Evolutionary conservation across 1,139 yeast genomes (phyloP).

Genomic region (Hemisphaericaspora subhashii): DNA sequence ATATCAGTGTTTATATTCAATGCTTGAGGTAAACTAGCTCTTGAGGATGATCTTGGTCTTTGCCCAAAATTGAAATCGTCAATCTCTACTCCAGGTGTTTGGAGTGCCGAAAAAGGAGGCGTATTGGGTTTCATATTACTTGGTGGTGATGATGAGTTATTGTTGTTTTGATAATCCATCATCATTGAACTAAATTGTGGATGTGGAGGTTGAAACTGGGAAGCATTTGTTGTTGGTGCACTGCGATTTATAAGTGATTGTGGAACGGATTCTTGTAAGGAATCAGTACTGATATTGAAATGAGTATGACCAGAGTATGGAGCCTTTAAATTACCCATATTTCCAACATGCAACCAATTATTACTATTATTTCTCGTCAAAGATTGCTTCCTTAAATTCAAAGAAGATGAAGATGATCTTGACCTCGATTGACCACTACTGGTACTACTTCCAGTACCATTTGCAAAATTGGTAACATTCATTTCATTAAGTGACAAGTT

Average conservation of each 20-base stretch:
- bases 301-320: conserved; percentile 19
- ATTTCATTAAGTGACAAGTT: conserved; percentile 44
- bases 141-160: conserved; percentile 32
- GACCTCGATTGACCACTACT: conserved; percentile 9
- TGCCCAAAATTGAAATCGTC: conserved; percentile 11
- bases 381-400: conserved; percentile 45
- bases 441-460: conserved; percentile 3
- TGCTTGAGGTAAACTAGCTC: conserved; percentile 32
- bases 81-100: conserved; percentile 11
- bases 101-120: conserved; percentile 19
- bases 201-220: conserved; percentile 4
- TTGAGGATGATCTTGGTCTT: conserved; percentile 29
- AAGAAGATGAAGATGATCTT: conserved; percentile 28
- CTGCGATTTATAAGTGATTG: conserved; percentile 37
- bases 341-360: conserved; percentile 51
- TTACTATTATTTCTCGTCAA: conserved; percentile 46
- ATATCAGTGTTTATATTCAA: conserved; percentile 44
- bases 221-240: neutral
- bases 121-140: conserved; percentile 31
- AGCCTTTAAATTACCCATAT: conserved; percentile 38
- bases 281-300: conserved; percentile 39
- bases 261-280: conserved; percentile 47
- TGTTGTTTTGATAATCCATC: conserved; percentile 33
- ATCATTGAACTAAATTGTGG: conserved; percentile 27
- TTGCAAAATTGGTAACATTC: conserved; percentile 32